Base-by-base conservation (phyloP, 139 green algal genomes). In the Chlorella sp. region DNA sequence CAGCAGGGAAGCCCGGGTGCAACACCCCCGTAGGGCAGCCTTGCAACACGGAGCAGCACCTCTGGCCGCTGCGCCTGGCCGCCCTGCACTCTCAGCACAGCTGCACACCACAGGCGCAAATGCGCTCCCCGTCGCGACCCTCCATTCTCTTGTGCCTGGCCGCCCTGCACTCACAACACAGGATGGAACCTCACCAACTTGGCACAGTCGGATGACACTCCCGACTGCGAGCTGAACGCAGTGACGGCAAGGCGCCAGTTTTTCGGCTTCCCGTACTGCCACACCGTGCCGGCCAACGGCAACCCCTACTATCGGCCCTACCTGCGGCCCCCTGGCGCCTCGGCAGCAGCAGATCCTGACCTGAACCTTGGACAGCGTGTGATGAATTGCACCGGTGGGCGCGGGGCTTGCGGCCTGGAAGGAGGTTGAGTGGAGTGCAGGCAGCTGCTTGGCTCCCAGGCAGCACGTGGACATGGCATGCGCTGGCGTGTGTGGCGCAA, bases 191-290 rank as follows among this genome's bases (percentile, higher is more conserved):
- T 22, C 3, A 38, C 32, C 16, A 34, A 67, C 75, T 19, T 22
- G 34, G 28, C 48, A 0, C 26, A 43, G 20, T 75, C 60, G 20
- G 76, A 90, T 58, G 76, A 88, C 76, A 26, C 73, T 5, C 87
- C 86, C 22, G 86, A 90, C 82, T 81, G 82, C 68, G 82, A 87
- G 78, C 81, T 90, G 64, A 84, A 90, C n/a, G 36, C 41, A 11
- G 51, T 60, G 2, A 60, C 51, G 16, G 51, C 51, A 11, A 11
- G 38, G 44, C 58, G 56, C 34, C 40, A 48, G n/a, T 30, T 64
- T n/a, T 87, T 83, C 58, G 81, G 86, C 17, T 90, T 73, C 41
- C 86, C 86, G 14, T 85, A 40, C 46, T 88, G 83, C 62, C 86
- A 90, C 51, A 86, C 83, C 1, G 64, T 56, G 9, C 72, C 79